Evolutionary conservation across 2,329 filamentous ascomycete species (phyloP).

Genomic region (Fusarium sp.): DNA sequence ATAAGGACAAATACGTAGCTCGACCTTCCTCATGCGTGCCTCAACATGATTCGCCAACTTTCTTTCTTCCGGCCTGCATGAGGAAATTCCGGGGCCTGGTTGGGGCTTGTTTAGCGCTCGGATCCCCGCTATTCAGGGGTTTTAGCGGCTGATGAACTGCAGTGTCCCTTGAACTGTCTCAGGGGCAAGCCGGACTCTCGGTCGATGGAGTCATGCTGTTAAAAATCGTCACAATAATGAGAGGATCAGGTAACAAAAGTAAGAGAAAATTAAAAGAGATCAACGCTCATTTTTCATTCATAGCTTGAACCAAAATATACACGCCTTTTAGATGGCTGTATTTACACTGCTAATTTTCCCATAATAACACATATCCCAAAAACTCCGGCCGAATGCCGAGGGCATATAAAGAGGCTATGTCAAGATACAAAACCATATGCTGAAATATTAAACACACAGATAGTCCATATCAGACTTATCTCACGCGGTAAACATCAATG

Average conservation of each 20-base stretch:
- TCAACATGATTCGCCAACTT: conserved; percentile 17
- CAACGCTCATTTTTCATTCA: conserved; percentile 15
- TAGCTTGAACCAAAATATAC: conserved; percentile 13
- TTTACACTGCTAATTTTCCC: conserved; percentile 18
- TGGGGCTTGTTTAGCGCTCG: conserved; percentile 26
- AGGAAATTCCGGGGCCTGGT: conserved; percentile 27
- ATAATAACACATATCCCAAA: conserved; percentile 3
- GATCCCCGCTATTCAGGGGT: conserved; percentile 33
- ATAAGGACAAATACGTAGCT: conserved; percentile 28
- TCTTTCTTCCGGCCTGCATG: conserved; percentile 19
- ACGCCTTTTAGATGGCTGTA: conserved; percentile 13
- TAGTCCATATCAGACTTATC: conserved; percentile 18
- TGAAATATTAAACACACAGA: conserved; percentile 8
- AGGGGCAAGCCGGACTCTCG: conserved; percentile 11
- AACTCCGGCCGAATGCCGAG: conserved; percentile 22
- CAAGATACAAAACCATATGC: conserved; percentile 8
- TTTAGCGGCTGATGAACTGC: conserved; percentile 21
- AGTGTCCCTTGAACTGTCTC: conserved; percentile 19
- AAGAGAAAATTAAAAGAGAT: background rate
- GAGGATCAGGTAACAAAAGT: background rate
- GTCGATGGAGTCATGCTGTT: conserved; percentile 4
- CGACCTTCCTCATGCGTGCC: conserved; percentile 10
- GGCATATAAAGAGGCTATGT: conserved; percentile 10
- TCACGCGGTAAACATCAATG: conserved; percentile 32
- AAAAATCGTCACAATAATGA: background rate